phyloP scores from a whole-genome alignment of 306 rosid genomes.

The Calophaca sinica region DNA sequence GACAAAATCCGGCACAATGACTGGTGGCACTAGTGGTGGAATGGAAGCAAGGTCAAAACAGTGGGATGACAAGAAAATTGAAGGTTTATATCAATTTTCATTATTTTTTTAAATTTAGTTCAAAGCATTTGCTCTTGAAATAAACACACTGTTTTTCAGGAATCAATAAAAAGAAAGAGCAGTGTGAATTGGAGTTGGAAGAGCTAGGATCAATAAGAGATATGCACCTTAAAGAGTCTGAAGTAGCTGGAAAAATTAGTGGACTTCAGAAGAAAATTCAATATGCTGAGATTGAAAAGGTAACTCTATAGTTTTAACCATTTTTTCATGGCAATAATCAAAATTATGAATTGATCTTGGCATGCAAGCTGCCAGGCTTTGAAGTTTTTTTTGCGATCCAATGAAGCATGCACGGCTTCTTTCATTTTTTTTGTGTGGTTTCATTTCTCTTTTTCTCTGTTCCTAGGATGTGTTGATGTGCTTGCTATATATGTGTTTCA shows the following conservation, averaged over 20 bases:
- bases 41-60: slow-evolving; percentile 98
- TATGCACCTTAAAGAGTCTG: slow-evolving; percentile 97
- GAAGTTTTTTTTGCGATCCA: neutral
- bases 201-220: slow-evolving; percentile 94
- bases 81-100: slow-evolving; percentile 61
- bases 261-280: slow-evolving; percentile 96
- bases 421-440: slow-evolving; percentile 15
- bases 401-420: slow-evolving; percentile 15
- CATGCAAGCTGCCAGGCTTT: slow-evolving; percentile 20
- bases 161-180: slow-evolving; percentile 78
- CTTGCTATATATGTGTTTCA: slow-evolving; percentile 18
- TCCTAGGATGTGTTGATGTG: slow-evolving; percentile 26
- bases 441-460: slow-evolving; percentile 17
- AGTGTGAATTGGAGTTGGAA: slow-evolving; percentile 83
- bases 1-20: slow-evolving; percentile 98
- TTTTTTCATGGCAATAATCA: slow-evolving; percentile 3
- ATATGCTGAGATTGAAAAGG: slow-evolving; percentile 97
- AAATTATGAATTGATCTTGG: slow-evolving; percentile 9
- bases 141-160: slow-evolving; percentile 58
- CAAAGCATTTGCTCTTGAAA: slow-evolving; percentile 39
- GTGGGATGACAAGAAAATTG: slow-evolving; percentile 98
- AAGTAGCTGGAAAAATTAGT: slow-evolving; percentile 87
- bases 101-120: neutral
- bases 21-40: slow-evolving; percentile 99
- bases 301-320: slow-evolving; percentile 44